Evolutionary conservation across 768 basidiomycete genomes (phyloP), one percentile per base, ranked within the genome.

Genomic region (Russula emetica): DNA sequence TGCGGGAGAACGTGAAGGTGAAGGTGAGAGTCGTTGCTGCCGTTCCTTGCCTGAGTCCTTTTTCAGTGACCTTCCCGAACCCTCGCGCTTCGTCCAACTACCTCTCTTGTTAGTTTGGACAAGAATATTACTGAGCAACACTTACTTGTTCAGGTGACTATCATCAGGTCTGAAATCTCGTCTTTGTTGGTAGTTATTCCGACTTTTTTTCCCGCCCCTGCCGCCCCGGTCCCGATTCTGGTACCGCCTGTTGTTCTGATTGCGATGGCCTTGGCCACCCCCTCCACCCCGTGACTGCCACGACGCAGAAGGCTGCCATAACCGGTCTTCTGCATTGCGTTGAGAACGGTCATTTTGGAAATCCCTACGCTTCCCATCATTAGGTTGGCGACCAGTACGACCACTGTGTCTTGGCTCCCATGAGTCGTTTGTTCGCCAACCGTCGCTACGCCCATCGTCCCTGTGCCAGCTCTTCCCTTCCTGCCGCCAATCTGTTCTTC

Each of bases 131-230:
- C 16, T 34, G 26, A 55, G 36, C 28, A 10, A 5, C 30, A 74
- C 85, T 53, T 74, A 92, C 90, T 91, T 92, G 74, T 91, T 92
- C 57, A 85, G 73, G 69, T 80, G 82, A n/a, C 81, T 79, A 60
- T 90, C 87, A 50, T 90, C 86, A 28, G 74, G 75, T 58, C 78
- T 76, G 67, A 80, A 80, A 67, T 77, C 78, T 28, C 77, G 78
- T 61, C 76, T 75, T 60, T 73, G 76, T 51, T 77, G 73, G 47
- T 70, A 69, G 56, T 71, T 72, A 64, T 71, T 72, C 32, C 72
- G 70, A 44, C 72, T 74, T 65, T 65, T 65, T 64, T 63, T 62
- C 44, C 60, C 68, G 10, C 55, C 68, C 53, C 59, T 65, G 51
- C 49, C 54, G 44, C 51, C 61, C 28, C 66, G 54, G 47, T 69